A percentile compares a stretch with the other conserved stretches of the same genome.
phyloP scores from a whole-genome alignment of 2,329 filamentous ascomycete species.

The Fusarium verticillioides region DNA sequence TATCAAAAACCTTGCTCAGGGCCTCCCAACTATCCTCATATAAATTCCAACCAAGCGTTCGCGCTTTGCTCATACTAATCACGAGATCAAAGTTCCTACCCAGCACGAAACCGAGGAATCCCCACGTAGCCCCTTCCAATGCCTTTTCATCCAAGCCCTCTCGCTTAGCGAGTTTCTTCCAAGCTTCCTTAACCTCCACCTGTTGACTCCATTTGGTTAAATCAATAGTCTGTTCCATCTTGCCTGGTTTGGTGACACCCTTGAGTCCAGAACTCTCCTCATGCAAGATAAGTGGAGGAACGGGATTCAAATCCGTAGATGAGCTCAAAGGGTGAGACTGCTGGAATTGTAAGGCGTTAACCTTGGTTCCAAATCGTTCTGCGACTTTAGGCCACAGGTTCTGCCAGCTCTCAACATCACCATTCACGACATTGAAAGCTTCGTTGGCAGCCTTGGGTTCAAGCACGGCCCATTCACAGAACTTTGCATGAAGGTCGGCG shows the following conservation, averaged over 20 bases:
- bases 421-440: conserved; percentile 9
- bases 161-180: background rate
- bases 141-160: conserved; percentile 3
- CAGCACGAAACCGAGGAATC: conserved; percentile 1
- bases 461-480: conserved; percentile 8
- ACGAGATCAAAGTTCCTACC: conserved; percentile 12
- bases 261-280: background rate
- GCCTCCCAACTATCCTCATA: conserved; percentile 4
- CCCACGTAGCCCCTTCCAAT: conserved; percentile 1
- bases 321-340: background rate
- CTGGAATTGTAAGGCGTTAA: background rate
- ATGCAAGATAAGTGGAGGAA: background rate
- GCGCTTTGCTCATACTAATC: conserved; percentile 7
- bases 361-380: background rate
- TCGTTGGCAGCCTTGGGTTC: background rate
- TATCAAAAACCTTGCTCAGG: background rate
- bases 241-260: background rate
- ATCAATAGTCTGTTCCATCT: background rate
- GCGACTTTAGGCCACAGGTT: conserved; percentile 2
- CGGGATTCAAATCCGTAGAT: background rate
- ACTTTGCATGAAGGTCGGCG: background rate
- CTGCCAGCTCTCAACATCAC: conserved; percentile 12
- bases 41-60: background rate
- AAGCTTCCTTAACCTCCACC: background rate
- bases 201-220: conserved; percentile 4